A percentile compares a stretch with the other conserved stretches of the same genome.
These are phyloP conservation scores for Oryza australiensis DNA, from an alignment of 176 grass and related monocot species.

Conservation along the genomic window DNA sequence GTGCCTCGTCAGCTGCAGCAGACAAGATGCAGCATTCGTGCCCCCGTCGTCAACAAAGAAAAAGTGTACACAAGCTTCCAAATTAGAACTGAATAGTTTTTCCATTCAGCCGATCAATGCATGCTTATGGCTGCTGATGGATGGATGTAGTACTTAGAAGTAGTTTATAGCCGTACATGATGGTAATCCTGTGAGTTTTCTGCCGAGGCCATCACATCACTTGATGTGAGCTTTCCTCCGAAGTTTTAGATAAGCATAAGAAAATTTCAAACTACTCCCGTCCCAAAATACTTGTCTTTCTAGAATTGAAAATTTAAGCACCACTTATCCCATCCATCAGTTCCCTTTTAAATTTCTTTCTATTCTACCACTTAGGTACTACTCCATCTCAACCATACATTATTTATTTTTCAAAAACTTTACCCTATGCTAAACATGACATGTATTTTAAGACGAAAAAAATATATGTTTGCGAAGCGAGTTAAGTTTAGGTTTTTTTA, in stretches of 20 bases:
- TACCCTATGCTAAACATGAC: no score
- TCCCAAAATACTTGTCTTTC: no score
- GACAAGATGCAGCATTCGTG: neutral
- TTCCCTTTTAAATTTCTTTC: no score
- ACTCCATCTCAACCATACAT: no score
- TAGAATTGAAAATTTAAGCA: no score
- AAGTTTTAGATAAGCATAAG: neutral
- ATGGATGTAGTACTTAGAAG: neutral
- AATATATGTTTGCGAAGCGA: no score
- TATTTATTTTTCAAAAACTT: no score
- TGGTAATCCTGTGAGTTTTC: neutral
- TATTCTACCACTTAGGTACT: no score
- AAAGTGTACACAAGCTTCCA: constrained; percentile 27
- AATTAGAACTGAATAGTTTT: constrained; percentile 20
- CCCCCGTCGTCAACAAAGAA: constrained; percentile 7
- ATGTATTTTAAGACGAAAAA: no score
- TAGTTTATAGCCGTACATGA: neutral
- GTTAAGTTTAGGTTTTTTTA: no score
- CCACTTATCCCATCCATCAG: no score
- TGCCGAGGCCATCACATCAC: neutral
- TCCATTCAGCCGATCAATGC: neutral
- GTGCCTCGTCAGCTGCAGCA: constrained; percentile 29
- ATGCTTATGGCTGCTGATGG: neutral
- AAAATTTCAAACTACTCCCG: no score
- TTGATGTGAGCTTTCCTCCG: neutral